Evolutionary conservation across 2,329 filamentous ascomycete species (phyloP).

Genomic region (Fusarium temperatum): DNA sequence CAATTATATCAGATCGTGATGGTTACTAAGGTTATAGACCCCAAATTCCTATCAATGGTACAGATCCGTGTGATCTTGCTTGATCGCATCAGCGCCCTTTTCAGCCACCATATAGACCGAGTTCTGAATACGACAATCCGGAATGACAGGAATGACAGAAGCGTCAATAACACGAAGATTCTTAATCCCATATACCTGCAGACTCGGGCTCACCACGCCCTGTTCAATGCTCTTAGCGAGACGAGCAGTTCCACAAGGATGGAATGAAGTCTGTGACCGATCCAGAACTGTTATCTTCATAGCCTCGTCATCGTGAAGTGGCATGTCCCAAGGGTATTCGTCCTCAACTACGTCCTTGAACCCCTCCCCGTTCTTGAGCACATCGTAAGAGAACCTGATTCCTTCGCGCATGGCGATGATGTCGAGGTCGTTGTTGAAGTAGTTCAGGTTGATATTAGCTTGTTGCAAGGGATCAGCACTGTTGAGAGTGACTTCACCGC

Average conservation of each 20-base stretch:
- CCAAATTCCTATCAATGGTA: neutral
- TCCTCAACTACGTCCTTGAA: conserved; percentile 62
- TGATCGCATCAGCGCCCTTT: conserved; percentile 48
- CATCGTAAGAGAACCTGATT: conserved; percentile 63
- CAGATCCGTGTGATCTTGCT: neutral
- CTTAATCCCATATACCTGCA: conserved; percentile 63
- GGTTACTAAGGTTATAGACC: no score
- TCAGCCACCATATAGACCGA: conserved; percentile 69
- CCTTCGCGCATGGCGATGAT: conserved; percentile 68
- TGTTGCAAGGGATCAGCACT: conserved; percentile 65
- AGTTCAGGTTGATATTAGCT: conserved; percentile 68
- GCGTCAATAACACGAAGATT: conserved; percentile 65
- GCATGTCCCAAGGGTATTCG: conserved; percentile 70
- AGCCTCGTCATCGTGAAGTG: conserved; percentile 60
- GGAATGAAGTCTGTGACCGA: conserved; percentile 66
- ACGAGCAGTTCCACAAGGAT: conserved; percentile 65
- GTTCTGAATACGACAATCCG: conserved; percentile 65
- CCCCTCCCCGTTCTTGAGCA: conserved; percentile 64
- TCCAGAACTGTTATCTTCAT: conserved; percentile 67
- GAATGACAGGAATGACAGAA: conserved; percentile 64
- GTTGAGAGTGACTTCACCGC: conserved; percentile 65
- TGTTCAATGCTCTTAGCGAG: conserved; percentile 57
- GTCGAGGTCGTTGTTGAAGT: conserved; percentile 63
- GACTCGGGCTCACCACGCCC: conserved; percentile 60
- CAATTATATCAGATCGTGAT: rapidly evolving